phyloP scores from a whole-genome alignment of 1,139 yeast species.

The Yamadazyma epiphylla region DNA sequence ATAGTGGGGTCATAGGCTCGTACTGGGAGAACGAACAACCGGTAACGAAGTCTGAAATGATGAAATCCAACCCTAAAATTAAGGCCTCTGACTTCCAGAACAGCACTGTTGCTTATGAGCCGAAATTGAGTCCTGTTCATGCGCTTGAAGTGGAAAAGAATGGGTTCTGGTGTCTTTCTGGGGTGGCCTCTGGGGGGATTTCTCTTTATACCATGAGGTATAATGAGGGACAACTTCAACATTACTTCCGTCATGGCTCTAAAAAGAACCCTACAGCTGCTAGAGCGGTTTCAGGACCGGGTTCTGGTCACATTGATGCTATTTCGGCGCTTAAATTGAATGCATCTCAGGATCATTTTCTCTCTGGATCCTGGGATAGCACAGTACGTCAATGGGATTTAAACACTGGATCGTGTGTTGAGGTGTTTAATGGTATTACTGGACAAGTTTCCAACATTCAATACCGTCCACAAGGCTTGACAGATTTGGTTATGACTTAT shows the following conservation, averaged over 20 bases:
- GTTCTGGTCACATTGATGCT: constrained; percentile 63
- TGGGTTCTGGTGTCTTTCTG: constrained; percentile 82
- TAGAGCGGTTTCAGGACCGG: too few species aligned
- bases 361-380: constrained; percentile 93
- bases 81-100: constrained; percentile 40
- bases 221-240: constrained; percentile 77
- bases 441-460: constrained; percentile 81
- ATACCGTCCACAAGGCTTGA: constrained; percentile 72
- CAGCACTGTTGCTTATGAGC: constrained; percentile 53
- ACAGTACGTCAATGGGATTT: constrained; percentile 81
- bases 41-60: constrained; percentile 36
- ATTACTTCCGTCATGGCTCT: constrained; percentile 55
- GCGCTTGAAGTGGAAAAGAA: constrained; percentile 80
- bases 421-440: constrained; percentile 49
- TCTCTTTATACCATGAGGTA: constrained; percentile 78
- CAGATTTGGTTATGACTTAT: constrained; percentile 21
- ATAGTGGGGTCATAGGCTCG: constrained; percentile 76
- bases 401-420: constrained; percentile 58
- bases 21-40: constrained; percentile 98
- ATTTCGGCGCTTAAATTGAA: constrained; percentile 70
- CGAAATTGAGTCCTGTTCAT: constrained; percentile 77
- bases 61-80: constrained; percentile 40
- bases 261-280: constrained; percentile 8
- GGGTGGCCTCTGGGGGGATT: constrained; percentile 82
- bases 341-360: constrained; percentile 52